Evolutionary conservation across 2,329 filamentous ascomycete genomes (phyloP).

Genomic region (Dactylellina sp.): DNA sequence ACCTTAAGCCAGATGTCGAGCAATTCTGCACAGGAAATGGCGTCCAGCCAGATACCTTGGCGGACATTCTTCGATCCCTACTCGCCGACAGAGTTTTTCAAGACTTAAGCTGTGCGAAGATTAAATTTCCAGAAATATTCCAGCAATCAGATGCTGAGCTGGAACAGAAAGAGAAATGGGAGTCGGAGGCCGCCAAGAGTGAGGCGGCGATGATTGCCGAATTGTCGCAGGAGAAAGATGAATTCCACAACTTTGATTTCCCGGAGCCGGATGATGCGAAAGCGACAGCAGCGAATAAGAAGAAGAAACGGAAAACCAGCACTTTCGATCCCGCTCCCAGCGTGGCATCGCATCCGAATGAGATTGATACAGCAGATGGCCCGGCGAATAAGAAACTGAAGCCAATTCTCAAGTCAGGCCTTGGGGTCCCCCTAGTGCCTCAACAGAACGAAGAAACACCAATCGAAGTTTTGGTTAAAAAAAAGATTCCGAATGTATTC

Average conservation of each 20-base stretch:
- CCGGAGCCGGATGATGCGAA: constrained; percentile 17
- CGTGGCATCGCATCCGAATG: neutral
- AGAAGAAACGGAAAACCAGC: neutral
- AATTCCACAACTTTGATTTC: neutral
- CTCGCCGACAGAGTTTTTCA: constrained; percentile 10
- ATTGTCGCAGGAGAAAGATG: constrained; percentile 3
- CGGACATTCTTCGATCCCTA: neutral
- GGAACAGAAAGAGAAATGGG: constrained; percentile 13
- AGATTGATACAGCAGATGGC: neutral
- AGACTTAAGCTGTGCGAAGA: constrained; percentile 5
- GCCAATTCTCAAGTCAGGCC: neutral
- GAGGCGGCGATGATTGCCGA: constrained; percentile 13
- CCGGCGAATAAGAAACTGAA: neutral
- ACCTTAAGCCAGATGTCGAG: neutral
- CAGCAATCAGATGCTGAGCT: constrained; percentile 6
- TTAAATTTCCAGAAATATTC: constrained; percentile 17
- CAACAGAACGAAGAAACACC: neutral
- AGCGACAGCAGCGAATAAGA: neutral
- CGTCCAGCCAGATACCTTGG: neutral
- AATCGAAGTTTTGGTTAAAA: neutral
- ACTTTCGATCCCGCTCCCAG: constrained; percentile 8
- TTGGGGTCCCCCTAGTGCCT: neutral
- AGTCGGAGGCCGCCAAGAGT: constrained; percentile 15
- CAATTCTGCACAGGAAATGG: neutral
- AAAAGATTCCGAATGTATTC: constrained; percentile 25